A percentile compares a stretch with the other conserved stretches of the same genome.
Conservation (phyloP, 768 basidiomycete genomes). For the Lanmaoa pseudosensibilis region DNA sequence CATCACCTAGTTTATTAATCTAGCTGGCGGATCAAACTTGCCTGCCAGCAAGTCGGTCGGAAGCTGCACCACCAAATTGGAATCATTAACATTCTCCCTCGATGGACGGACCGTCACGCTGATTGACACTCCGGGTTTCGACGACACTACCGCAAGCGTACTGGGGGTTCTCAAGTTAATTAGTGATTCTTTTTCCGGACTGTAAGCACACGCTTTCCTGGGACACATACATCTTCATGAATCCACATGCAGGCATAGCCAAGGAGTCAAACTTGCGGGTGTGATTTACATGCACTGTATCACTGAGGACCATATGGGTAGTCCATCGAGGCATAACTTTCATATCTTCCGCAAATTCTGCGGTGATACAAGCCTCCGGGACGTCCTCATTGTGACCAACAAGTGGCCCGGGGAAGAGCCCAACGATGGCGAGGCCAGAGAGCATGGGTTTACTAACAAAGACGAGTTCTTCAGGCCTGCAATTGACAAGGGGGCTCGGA, state of each 20-base stretch:
- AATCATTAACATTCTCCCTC: slow-evolving; percentile 42
- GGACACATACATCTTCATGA: neutral
- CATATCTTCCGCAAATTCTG: slow-evolving; percentile 50
- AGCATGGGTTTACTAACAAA: slow-evolving; percentile 36
- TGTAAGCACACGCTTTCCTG: slow-evolving; percentile 14
- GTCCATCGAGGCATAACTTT: slow-evolving; percentile 45
- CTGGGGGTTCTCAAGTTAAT: slow-evolving; percentile 47
- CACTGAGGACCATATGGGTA: slow-evolving; percentile 43
- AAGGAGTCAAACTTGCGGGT: slow-evolving; percentile 40
- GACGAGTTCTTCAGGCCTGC: slow-evolving; percentile 47
- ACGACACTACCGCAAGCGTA: slow-evolving; percentile 47
- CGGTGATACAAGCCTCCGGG: slow-evolving; percentile 44
- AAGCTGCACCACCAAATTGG: slow-evolving; percentile 45
- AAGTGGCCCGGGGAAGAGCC: slow-evolving; percentile 41
- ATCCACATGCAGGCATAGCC: slow-evolving; percentile 16
- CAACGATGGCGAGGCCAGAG: slow-evolving; percentile 35
- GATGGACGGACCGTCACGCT: slow-evolving; percentile 45
- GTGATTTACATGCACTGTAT: slow-evolving; percentile 53
- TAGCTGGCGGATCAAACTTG: slow-evolving; percentile 47
- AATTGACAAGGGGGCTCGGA: slow-evolving; percentile 44
- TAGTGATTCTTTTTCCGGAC: slow-evolving; percentile 31
- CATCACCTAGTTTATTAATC: slow-evolving; percentile 46
- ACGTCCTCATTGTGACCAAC: slow-evolving; percentile 49
- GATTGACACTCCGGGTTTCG: slow-evolving; percentile 62
- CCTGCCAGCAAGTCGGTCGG: slow-evolving; percentile 39